A percentile compares a stretch with the other conserved stretches of the same genome.
phyloP scores from a whole-genome alignment of 2,329 filamentous ascomycete genomes.

The Cladosporium sp. region DNA sequence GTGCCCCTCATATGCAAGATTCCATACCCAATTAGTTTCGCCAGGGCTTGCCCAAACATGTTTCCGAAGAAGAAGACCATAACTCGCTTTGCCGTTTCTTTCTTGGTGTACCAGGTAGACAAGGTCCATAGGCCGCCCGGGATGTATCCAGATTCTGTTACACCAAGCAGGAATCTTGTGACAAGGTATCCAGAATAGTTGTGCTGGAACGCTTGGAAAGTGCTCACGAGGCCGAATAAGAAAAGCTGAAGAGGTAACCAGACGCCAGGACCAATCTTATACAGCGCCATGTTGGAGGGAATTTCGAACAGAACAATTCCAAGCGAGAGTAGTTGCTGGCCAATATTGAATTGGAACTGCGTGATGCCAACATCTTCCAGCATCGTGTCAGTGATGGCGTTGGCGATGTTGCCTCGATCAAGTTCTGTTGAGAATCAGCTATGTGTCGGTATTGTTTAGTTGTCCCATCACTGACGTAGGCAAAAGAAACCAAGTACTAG shows the following conservation, averaged over 20 bases:
- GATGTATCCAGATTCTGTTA: constrained; percentile 42
- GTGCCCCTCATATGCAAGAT: constrained; percentile 30
- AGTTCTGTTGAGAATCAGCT: neutral
- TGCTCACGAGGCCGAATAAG: constrained; percentile 34
- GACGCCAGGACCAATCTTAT: constrained; percentile 32
- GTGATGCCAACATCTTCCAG: constrained; percentile 28
- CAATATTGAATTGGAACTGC: constrained; percentile 32
- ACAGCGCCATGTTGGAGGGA: constrained; percentile 29
- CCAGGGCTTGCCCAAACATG: constrained; percentile 37
- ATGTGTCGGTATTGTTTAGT: neutral
- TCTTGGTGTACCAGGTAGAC: constrained; percentile 45
- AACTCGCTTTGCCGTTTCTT: constrained; percentile 45
- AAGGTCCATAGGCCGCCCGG: constrained; percentile 47
- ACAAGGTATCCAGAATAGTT: constrained; percentile 35
- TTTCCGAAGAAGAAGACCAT: constrained; percentile 46
- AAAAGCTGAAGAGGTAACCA: constrained; percentile 40
- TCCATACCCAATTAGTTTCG: constrained; percentile 42
- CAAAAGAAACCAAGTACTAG: constrained; percentile 32
- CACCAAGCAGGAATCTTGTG: constrained; percentile 37
- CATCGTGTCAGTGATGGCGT: constrained; percentile 30
- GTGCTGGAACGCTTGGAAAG: constrained; percentile 39
- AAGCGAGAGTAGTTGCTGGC: constrained; percentile 30
- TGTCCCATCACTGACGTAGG: constrained; percentile 20
- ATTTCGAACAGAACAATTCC: constrained; percentile 32
- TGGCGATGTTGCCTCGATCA: constrained; percentile 25